Base-by-base conservation (phyloP, 129 eudicot species). In the Helianthus tuberosus region DNA sequence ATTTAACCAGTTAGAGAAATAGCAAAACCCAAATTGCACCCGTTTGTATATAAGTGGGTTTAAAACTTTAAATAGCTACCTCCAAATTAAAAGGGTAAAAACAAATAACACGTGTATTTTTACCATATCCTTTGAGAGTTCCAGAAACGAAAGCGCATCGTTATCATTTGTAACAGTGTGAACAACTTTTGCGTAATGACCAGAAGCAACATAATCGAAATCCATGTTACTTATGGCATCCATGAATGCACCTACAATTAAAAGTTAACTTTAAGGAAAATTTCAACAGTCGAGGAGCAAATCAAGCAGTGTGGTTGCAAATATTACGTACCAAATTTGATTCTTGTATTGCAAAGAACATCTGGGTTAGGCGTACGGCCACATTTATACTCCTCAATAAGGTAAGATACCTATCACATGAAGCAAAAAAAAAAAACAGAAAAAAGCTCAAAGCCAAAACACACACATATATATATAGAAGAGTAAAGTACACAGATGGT, bases 291-390 rank as follows among this genome's bases (percentile, higher is more conserved):
- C 23, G 23, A 20, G 23, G 23, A 20, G 23, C 23, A 20, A 20
- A 20, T 20, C 23, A 20, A 0, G 23, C 10, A 43, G 53, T 23
- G 20, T 72, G 76, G 49, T 38, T 59, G 72, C 54, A 64, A 71
- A 75, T 68, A 77, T 50, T 53, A 79, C 91, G 57, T 20, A 93
- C 98, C 98, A 80, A 94, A 94, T 82, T 94, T 94, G 76, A 94
- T 90, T 77, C 98, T 88, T 20, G 98, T 94, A 79, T 94, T 94
- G 88, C 98, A 94, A n/a, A 94, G 98, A 68, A 94, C 98, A 83
- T 94, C 98, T 2, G 98, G 98, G 79, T 94, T 94, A 75, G 98
- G 98, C 29, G 98, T 94, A 59, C 96, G 97, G 38, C 98, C 98
- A 76, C 88, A 69, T 74, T 84, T 86, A 73, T 90, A 94, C 88